Conservation (phyloP, 257 asterid species). For the Ocimum tenuiflorum region DNA sequence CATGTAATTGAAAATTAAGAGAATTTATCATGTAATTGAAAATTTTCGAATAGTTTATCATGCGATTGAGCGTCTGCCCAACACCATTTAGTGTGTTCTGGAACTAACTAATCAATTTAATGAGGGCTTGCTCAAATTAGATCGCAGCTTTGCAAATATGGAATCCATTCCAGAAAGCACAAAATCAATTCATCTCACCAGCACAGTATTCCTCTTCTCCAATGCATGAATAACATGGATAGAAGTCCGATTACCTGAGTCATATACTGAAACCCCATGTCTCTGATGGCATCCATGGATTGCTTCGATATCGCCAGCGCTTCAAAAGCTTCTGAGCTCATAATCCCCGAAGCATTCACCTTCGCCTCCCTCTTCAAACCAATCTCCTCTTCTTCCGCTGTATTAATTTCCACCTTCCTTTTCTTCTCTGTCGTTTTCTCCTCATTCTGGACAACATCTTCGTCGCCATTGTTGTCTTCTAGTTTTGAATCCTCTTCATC, state of each 20-base stretch:
- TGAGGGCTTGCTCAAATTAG: too few relatives aligned
- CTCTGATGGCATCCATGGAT: conserved; percentile 69
- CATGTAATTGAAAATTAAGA: too few relatives aligned
- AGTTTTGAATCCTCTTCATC: background rate
- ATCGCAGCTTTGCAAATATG: too few relatives aligned
- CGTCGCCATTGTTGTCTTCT: conserved; percentile 25
- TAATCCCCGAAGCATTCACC: conserved; percentile 61
- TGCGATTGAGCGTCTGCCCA: too few relatives aligned
- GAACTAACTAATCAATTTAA: background rate
- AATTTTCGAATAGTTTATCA: too few relatives aligned
- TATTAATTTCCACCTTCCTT: conserved; percentile 13
- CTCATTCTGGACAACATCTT: conserved; percentile 12
- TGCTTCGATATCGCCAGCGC: conserved; percentile 48
- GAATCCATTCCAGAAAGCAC: background rate
- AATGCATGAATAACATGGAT: background rate
- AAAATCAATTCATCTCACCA: background rate
- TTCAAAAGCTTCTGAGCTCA: conserved; percentile 62
- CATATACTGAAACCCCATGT: conserved; percentile 67
- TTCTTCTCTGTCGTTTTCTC: conserved; percentile 15
- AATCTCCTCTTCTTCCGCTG: conserved; percentile 7
- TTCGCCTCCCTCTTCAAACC: conserved; percentile 31
- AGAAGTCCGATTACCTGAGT: conserved; percentile 57
- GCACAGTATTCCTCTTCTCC: background rate
- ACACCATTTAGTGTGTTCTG: too few relatives aligned
- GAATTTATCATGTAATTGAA: too few relatives aligned